phyloP scores from a whole-genome alignment of 2,329 filamentous ascomycete species.

The Neodidymelliopsis sp. region DNA sequence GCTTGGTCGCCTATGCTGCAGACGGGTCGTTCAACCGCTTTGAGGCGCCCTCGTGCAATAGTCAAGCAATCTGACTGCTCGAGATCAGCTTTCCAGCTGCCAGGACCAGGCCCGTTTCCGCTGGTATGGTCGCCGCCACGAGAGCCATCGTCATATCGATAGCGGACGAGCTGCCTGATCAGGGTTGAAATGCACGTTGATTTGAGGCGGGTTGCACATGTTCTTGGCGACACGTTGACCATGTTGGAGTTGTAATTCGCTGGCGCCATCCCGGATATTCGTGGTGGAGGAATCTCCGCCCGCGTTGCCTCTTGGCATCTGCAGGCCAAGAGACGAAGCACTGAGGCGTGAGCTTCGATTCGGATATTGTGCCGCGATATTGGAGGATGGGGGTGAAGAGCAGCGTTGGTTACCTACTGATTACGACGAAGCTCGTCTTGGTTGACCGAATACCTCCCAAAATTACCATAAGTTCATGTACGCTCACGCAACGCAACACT shows the following conservation, averaged over 20 bases:
- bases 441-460: too few relatives aligned
- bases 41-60: conserved; percentile 39
- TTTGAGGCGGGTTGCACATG: conserved; percentile 15
- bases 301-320: conserved; percentile 24
- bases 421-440: too few relatives aligned
- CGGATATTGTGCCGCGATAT: conserved; percentile 8
- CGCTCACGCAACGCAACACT: too few relatives aligned
- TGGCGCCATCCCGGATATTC: too few relatives aligned
- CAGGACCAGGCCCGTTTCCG: conserved; percentile 27
- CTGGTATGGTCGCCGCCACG: conserved; percentile 24
- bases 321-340: conserved; percentile 10
- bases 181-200: conserved; percentile 22
- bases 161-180: conserved; percentile 37
- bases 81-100: conserved; percentile 28
- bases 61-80: conserved; percentile 42
- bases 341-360: conserved; percentile 13
- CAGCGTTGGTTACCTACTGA: too few relatives aligned
- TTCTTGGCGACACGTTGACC: conserved; percentile 36
- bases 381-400: neutral
- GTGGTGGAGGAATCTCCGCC: conserved; percentile 8
- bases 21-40: conserved; percentile 16
- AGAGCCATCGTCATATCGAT: conserved; percentile 28
- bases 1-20: conserved; percentile 23
- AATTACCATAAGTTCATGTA: too few relatives aligned
- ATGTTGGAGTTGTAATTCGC: conserved; percentile 26